Evolutionary conservation across 495 filamentous ascomycete genomes (phyloP).

Genomic region (Neurospora tetraspora): DNA sequence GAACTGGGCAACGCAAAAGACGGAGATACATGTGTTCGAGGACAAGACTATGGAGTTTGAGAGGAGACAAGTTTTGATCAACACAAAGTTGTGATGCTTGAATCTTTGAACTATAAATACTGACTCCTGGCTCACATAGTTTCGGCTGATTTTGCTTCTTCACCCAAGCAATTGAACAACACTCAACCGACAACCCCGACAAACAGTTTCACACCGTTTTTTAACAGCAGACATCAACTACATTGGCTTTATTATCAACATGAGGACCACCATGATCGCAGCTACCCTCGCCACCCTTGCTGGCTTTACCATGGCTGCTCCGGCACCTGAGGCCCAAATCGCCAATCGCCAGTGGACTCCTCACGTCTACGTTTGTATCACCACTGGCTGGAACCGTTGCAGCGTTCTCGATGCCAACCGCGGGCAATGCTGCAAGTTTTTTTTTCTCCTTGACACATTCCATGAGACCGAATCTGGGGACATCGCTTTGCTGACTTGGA

Average conservation of each 20-base stretch:
- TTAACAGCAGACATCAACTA: no score
- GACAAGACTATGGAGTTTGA: neutral
- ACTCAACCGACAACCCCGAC: neutral
- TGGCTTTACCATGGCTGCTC: neutral
- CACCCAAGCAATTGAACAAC: no score
- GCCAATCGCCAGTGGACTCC: neutral
- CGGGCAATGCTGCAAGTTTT: neutral
- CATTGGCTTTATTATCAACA: neutral
- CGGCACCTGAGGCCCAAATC: neutral
- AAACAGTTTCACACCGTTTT: no score
- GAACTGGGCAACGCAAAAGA: neutral
- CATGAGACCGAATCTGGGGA: neutral
- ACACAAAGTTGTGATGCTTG: neutral
- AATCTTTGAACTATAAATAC: neutral
- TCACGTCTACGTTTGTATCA: neutral
- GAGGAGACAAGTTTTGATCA: neutral
- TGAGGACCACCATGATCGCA: neutral
- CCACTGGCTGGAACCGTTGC: neutral
- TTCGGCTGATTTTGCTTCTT: neutral
- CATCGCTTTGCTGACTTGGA: neutral
- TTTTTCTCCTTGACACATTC: neutral
- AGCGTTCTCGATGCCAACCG: neutral
- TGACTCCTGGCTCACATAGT: neutral
- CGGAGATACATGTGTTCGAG: neutral
- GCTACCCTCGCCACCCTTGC: neutral